A percentile compares a stretch with the other conserved stretches of the same genome.
Conservation (phyloP, 768 basidiomycete genomes). For the Leucogyrophana mollusca region DNA sequence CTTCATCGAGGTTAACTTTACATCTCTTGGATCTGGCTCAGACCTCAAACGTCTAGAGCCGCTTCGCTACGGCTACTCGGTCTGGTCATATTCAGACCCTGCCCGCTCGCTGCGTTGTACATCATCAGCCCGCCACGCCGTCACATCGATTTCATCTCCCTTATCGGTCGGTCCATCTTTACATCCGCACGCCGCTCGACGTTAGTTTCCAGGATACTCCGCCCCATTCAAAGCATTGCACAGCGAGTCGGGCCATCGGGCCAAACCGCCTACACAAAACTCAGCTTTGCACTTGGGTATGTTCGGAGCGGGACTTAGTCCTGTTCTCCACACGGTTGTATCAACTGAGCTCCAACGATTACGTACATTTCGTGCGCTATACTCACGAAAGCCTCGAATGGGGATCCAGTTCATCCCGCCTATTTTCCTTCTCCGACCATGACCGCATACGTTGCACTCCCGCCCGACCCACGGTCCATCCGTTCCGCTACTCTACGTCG, state of each 20-base stretch:
- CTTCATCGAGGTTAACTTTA: background rate
- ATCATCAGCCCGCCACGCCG: background rate
- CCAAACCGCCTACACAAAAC: background rate
- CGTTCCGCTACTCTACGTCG: background rate
- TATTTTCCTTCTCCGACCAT: background rate
- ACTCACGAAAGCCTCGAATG: background rate
- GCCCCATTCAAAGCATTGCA: no score
- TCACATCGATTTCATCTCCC: slow-evolving; percentile 1
- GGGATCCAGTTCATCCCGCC: background rate
- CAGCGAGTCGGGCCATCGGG: background rate
- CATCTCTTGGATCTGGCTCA: background rate
- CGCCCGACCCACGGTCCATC: background rate
- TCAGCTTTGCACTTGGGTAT: no score
- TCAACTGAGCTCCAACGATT: no score
- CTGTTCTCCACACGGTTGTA: no score
- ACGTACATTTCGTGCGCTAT: background rate
- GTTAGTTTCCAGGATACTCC: no score
- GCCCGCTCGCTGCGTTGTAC: background rate
- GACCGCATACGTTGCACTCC: background rate
- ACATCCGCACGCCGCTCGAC: no score
- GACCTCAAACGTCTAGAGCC: background rate
- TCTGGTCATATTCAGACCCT: background rate
- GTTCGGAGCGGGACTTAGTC: no score
- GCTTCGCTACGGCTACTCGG: background rate
- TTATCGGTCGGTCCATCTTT: background rate